Percentiles rank a stretch among this genome's conserved stretches.
These are phyloP conservation scores for Mollisia scopiformis DNA, from an alignment of 2,329 filamentous ascomycete genomes.

Conservation along the genomic window DNA sequence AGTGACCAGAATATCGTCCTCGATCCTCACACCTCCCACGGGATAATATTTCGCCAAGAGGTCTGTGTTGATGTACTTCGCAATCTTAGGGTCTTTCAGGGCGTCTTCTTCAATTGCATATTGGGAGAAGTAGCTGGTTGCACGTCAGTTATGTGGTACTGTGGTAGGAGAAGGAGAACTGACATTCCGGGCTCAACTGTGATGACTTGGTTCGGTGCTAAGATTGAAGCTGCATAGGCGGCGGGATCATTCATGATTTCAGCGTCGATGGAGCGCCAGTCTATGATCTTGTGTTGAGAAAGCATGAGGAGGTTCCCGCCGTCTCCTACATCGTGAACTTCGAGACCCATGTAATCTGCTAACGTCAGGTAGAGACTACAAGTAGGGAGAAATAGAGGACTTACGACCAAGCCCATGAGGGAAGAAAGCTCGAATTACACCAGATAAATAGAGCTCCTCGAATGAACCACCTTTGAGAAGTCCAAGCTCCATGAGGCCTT, in stretches of 20 bases:
- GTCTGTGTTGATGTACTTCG: constrained; percentile 65
- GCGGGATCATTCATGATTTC: constrained; percentile 16
- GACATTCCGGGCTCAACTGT: constrained; percentile 79
- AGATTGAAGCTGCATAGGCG: constrained; percentile 35
- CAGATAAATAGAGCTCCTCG: constrained; percentile 54
- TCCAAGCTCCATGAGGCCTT: constrained; percentile 71
- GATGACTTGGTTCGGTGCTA: constrained; percentile 68
- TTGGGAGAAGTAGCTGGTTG: constrained; percentile 69
- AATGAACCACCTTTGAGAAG: constrained; percentile 67
- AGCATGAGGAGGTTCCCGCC: constrained; percentile 40
- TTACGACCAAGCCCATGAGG: constrained; percentile 54
- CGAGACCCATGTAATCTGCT: constrained; percentile 62
- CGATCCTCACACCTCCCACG: constrained; percentile 89
- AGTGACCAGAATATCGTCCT: constrained; percentile 86
- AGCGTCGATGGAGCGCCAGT: constrained; percentile 20
- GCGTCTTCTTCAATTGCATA: constrained; percentile 74
- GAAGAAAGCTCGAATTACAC: constrained; percentile 65
- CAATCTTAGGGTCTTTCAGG: constrained; percentile 59
- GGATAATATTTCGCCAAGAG: constrained; percentile 71
- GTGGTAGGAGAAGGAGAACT: constrained; percentile 31
- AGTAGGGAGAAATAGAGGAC: not conserved
- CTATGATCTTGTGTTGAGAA: constrained; percentile 5
- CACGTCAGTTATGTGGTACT: not conserved
- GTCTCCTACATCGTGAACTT: constrained; percentile 62
- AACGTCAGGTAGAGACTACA: not conserved